A percentile compares a stretch with the other conserved stretches of the same genome.
Evolutionary conservation across 768 basidiomycete species (phyloP).

Genomic region (Pleurotus pulmonarius): DNA sequence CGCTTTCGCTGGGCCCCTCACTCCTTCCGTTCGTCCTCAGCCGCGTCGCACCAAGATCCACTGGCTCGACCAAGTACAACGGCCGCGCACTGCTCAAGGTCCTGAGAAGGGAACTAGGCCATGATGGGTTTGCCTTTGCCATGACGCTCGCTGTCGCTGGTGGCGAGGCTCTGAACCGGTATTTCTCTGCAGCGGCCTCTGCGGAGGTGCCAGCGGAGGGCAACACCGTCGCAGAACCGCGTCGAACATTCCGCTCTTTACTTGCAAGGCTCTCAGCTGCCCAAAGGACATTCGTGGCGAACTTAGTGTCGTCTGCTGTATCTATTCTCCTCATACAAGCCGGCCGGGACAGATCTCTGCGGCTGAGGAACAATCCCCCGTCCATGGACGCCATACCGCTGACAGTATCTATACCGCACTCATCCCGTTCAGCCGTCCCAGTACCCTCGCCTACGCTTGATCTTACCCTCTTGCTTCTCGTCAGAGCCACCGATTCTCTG

Average conservation of each 20-base stretch:
- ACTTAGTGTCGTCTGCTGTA: conserved; percentile 52
- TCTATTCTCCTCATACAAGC: conserved; percentile 57
- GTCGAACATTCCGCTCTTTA: background rate
- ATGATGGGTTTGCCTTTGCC: conserved; percentile 67
- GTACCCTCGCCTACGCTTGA: conserved; percentile 57
- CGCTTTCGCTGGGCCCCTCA: conserved; percentile 64
- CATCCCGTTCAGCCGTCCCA: conserved; percentile 11
- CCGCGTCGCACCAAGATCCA: conserved; percentile 17
- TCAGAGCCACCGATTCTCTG: conserved; percentile 64
- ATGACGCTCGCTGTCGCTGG: conserved; percentile 64
- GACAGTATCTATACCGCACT: conserved; percentile 4
- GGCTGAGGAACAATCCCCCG: conserved; percentile 13
- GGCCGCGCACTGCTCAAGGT: conserved; percentile 27
- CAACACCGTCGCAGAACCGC: background rate
- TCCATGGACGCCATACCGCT: conserved; percentile 9
- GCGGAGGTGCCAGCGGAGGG: background rate
- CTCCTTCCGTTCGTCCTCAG: conserved; percentile 50
- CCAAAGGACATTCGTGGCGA: conserved; percentile 57
- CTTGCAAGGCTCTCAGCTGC: conserved; percentile 11
- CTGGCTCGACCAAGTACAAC: conserved; percentile 18
- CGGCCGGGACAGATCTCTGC: conserved; percentile 32
- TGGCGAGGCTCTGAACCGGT: conserved; percentile 47
- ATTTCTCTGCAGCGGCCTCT: conserved; percentile 20
- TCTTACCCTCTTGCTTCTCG: conserved; percentile 62
- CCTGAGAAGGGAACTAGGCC: conserved; percentile 52